These are phyloP conservation scores for Diaporthe citriasiana DNA, from an alignment of 2,329 filamentous ascomycete genomes.

Conservation along the genomic window DNA sequence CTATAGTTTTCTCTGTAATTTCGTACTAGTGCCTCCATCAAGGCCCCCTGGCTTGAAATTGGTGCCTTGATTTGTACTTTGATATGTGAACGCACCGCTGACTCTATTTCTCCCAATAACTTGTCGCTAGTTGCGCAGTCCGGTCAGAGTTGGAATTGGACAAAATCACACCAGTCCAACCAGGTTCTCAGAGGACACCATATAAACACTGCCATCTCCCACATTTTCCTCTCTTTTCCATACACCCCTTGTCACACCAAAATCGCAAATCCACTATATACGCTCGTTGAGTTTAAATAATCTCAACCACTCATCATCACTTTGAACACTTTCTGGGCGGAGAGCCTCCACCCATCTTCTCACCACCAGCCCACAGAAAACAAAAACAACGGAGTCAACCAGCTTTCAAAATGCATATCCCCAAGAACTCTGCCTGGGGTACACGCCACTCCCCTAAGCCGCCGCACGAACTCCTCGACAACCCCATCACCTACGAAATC, in stretches of 20 bases:
- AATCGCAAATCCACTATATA: no score
- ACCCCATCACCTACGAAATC: neutral
- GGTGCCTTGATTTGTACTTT: neutral
- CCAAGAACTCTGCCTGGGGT: neutral
- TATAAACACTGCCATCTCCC: neutral
- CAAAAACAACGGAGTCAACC: neutral
- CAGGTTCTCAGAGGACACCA: neutral
- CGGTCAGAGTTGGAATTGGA: neutral
- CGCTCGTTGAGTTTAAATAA: no score
- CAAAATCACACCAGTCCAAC: neutral
- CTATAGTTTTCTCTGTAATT: neutral
- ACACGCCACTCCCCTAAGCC: neutral
- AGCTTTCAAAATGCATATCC: neutral
- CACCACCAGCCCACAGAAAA: neutral
- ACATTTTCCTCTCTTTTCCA: no score
- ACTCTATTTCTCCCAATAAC: neutral
- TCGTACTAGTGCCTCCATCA: neutral
- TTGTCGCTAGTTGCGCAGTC: neutral
- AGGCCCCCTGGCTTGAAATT: neutral
- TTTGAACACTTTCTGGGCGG: no score
- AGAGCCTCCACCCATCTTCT: neutral
- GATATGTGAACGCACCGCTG: neutral
- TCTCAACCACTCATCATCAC: no score
- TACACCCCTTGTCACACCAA: no score
- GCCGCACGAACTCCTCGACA: neutral